Conservation (phyloP, 225 moss, liverwort and hornwort species). For the Antitrichia curtipendula region DNA sequence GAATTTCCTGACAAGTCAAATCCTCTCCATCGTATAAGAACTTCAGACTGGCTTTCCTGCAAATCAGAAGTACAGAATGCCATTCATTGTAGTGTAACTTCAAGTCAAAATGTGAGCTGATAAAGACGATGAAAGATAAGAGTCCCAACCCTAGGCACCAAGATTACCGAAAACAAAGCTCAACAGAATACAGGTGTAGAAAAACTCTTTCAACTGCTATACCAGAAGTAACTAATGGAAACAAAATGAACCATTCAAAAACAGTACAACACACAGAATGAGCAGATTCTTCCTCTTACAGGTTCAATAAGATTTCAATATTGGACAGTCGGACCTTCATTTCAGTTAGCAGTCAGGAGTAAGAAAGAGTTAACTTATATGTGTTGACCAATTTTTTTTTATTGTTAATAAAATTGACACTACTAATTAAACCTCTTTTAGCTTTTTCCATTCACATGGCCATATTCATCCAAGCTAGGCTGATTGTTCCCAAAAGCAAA, state of each 20-base stretch:
- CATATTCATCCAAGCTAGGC: background rate
- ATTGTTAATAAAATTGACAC: background rate
- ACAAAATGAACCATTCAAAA: background rate
- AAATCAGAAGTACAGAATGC: background rate
- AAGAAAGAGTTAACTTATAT: background rate
- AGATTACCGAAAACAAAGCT: background rate
- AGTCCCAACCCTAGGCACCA: background rate
- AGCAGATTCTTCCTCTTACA: background rate
- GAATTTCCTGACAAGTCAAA: constrained; percentile 87
- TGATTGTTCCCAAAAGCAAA: background rate
- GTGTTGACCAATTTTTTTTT: background rate
- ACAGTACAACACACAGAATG: background rate
- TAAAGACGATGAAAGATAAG: background rate
- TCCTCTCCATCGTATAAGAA: constrained; percentile 69
- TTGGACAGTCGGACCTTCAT: background rate
- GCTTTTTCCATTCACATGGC: background rate
- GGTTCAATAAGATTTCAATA: background rate
- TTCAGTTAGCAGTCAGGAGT: background rate
- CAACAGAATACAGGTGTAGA: background rate
- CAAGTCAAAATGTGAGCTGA: background rate
- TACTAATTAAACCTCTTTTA: background rate
- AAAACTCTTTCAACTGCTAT: background rate
- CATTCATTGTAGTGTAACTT: background rate
- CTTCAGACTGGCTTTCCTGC: constrained; percentile 68
- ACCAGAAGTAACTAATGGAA: background rate